A percentile compares a stretch with the other conserved stretches of the same genome.
Conservation (phyloP, 257 asterid species). For the Capsicum rhomboideum region DNA sequence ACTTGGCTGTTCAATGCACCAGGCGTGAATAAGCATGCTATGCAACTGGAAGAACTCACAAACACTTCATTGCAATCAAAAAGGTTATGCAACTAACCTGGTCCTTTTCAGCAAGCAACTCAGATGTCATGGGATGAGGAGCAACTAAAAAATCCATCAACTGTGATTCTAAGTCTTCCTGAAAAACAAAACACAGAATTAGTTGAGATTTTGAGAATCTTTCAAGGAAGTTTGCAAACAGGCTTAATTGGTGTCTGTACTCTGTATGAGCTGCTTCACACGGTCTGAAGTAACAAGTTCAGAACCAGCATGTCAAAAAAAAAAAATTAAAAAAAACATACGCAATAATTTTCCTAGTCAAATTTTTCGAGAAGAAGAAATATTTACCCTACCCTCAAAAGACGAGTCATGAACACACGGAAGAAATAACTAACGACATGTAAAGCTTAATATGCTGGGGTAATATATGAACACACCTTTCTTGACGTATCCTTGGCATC, state of each 20-base stretch:
- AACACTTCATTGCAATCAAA: neutral
- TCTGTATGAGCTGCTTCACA: neutral
- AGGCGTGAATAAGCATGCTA: neutral
- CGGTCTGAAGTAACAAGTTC: neutral
- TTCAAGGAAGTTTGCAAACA: neutral
- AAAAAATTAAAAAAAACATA: neutral
- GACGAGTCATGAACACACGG: neutral
- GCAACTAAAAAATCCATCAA: slow-evolving; percentile 71
- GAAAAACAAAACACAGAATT: slow-evolving; percentile 8
- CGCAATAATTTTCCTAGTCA: neutral
- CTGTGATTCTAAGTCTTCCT: slow-evolving; percentile 78
- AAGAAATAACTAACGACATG: neutral
- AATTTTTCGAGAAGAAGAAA: neutral
- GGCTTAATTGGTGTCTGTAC: neutral
- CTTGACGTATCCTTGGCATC: slow-evolving; percentile 43
- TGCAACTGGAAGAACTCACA: neutral
- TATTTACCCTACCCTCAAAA: neutral
- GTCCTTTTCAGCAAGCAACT: slow-evolving; percentile 66
- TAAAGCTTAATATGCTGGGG: neutral
- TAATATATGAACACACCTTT: slow-evolving; percentile 51
- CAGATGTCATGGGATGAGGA: slow-evolving; percentile 71
- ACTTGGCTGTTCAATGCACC: slow-evolving; percentile 27
- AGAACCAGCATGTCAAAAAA: neutral
- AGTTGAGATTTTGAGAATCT: neutral
- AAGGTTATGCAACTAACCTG: slow-evolving; percentile 37